These are phyloP conservation scores for Pleurotus salmoneostramineus DNA, from an alignment of 768 basidiomycete genomes.

Conservation along the genomic window DNA sequence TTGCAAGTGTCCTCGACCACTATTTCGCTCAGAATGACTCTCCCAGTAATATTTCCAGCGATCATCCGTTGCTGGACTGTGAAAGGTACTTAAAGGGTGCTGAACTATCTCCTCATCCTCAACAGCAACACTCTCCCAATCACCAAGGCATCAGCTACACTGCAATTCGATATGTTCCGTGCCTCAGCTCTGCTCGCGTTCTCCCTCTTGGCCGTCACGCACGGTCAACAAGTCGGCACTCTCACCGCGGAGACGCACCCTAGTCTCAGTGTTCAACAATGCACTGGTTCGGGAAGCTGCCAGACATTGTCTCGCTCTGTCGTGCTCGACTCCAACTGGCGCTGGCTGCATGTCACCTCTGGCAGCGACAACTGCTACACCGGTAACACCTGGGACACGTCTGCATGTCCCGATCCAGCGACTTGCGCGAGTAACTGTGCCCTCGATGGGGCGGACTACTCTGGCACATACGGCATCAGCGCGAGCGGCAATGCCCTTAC, in stretches of 20 bases:
- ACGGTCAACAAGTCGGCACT: constrained; percentile 40
- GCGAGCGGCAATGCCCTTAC: constrained; percentile 32
- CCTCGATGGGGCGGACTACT: constrained; percentile 29
- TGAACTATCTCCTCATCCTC: background rate
- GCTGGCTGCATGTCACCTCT: constrained; percentile 29
- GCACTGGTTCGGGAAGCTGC: constrained; percentile 32
- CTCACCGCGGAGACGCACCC: constrained; percentile 39
- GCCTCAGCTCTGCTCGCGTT: constrained; percentile 20
- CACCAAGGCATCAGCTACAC: background rate
- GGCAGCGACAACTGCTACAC: constrained; percentile 28
- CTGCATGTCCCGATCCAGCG: constrained; percentile 34
- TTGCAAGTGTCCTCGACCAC: too few species aligned
- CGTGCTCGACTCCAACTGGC: constrained; percentile 43
- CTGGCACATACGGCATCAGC: constrained; percentile 34
- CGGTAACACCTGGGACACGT: constrained; percentile 35
- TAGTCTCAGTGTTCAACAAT: constrained; percentile 29
- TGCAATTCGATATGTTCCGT: constrained; percentile 16
- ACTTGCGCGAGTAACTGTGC: constrained; percentile 32
- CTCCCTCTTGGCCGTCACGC: constrained; percentile 24
- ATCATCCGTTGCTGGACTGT: background rate
- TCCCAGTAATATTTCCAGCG: background rate
- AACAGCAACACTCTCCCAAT: background rate
- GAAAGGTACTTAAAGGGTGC: background rate
- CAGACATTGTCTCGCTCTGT: constrained; percentile 19
- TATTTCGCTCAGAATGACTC: too few species aligned